Base-by-base conservation (phyloP, 2,329 filamentous ascomycete genomes). In the Neonectria coccinea region DNA sequence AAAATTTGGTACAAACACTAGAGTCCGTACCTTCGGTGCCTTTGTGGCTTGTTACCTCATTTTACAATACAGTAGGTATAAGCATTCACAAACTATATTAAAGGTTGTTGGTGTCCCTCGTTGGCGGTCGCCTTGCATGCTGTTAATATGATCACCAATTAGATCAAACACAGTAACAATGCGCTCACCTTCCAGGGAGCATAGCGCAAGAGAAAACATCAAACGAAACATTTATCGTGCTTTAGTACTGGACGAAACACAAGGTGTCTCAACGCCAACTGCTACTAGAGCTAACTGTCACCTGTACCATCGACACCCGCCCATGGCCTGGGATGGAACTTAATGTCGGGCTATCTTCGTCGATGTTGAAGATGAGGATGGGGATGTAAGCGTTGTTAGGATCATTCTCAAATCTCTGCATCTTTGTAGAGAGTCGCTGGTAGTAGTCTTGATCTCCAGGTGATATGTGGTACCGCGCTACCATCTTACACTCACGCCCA, bases 371-470 rank as follows among this genome's bases (percentile, higher is more conserved):
- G 11, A 65, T 59, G n/a, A 58, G 63, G 7, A 55, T 7, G 11
- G 62, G 29, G 16, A 65, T 57, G 33, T 62, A 65, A 2, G 58
- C 63, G 42, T 65, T 44, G 11, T 44, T 14, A 2, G 36, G 52
- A 33, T 62, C 63, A 20, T 47, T 20, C 36, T 62, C 22, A 31
- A 29, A 65, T 27, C 18, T 39, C 29, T 29, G 58, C 63, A 65
- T 65, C 63, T 55, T 22, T 22, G 33, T 7, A 16, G 27, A 33
- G 41, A 57, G 18, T 36, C 9, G 20, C 53, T 39, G 4, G 39
- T 14, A 8, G 63, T 62, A 6, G 63, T 45, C 39, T 65, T 62
- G 20, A 59, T 59, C 25, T 65, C 63, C 20, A 65, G 33, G 33
- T 62, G 63, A 31, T 57, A 65, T 9, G 54, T 65, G 29, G 63